Conservation (phyloP, 2,329 filamentous ascomycete species). For the Hypoxylon sp. region DNA sequence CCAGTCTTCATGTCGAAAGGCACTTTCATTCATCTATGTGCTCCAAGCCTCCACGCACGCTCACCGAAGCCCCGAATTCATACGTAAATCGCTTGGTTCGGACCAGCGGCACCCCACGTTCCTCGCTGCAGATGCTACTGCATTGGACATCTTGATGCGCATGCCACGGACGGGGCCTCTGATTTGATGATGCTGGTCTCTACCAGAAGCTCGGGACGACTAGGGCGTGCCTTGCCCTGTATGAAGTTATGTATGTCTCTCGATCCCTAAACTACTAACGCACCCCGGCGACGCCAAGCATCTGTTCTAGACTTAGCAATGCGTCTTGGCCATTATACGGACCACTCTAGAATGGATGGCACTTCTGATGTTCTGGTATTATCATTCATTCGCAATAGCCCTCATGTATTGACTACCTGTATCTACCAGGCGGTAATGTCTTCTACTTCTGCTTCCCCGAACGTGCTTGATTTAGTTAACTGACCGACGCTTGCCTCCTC, state of each 20-base stretch:
- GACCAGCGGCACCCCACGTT: slow-evolving; percentile 25
- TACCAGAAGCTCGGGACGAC: slow-evolving; percentile 31
- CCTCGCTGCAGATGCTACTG: slow-evolving; percentile 19
- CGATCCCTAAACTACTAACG: slow-evolving; percentile 18
- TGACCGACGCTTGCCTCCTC: slow-evolving; percentile 69
- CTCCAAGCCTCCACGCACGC: neutral
- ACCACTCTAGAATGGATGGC: neutral
- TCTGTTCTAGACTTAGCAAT: slow-evolving; percentile 14
- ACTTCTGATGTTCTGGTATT: neutral
- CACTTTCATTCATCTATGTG: neutral
- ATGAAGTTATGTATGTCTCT: slow-evolving; percentile 25
- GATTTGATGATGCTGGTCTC: slow-evolving; percentile 29
- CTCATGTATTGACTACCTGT: slow-evolving; percentile 13
- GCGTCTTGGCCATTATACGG: slow-evolving; percentile 1
- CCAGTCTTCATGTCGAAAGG: neutral
- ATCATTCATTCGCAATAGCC: slow-evolving; percentile 12
- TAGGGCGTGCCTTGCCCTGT: slow-evolving; percentile 9
- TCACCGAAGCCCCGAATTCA: slow-evolving; percentile 17
- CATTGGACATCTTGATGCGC: slow-evolving; percentile 6
- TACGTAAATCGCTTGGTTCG: slow-evolving; percentile 17
- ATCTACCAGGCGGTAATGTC: slow-evolving; percentile 94
- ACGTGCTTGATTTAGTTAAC: slow-evolving; percentile 88
- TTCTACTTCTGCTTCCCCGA: slow-evolving; percentile 95
- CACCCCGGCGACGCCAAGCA: slow-evolving; percentile 16
- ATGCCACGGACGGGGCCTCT: slow-evolving; percentile 16